phyloP scores from a whole-genome alignment of 2,329 filamentous ascomycete species.

The Rutstroemia sydowiana region DNA sequence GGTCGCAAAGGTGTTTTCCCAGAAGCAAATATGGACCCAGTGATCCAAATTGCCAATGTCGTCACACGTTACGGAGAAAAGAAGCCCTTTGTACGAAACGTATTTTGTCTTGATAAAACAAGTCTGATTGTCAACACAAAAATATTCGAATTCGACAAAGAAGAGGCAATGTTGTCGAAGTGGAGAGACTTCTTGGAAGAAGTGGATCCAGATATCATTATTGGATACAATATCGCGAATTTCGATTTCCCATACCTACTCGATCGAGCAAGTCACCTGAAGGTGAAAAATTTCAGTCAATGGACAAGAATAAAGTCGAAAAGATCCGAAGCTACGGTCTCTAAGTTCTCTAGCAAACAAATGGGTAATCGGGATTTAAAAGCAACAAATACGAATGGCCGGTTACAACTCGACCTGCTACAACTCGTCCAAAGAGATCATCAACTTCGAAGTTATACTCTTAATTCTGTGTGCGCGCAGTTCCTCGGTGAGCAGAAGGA shows the following conservation, averaged over 20 bases:
- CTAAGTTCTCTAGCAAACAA: constrained; percentile 94
- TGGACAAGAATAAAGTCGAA: constrained; percentile 74
- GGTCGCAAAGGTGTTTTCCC: constrained; percentile 97
- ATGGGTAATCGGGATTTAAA: constrained; percentile 96
- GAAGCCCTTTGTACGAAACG: constrained; percentile 92
- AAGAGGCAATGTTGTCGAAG: constrained; percentile 82
- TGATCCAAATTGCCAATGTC: constrained; percentile 96
- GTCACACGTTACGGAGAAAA: constrained; percentile 92
- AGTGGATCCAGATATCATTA: constrained; percentile 94
- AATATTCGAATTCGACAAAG: constrained; percentile 72
- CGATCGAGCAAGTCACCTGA: constrained; percentile 78
- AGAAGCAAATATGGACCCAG: constrained; percentile 81
- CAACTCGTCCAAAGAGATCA: constrained; percentile 92
- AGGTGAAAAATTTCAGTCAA: constrained; percentile 71
- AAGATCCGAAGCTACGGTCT: constrained; percentile 64
- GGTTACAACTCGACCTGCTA: constrained; percentile 87
- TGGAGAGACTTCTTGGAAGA: constrained; percentile 88
- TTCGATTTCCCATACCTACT: constrained; percentile 97
- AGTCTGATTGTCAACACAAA: constrained; percentile 93
- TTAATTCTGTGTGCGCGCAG: constrained; percentile 92
- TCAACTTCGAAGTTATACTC: constrained; percentile 89
- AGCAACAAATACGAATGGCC: constrained; percentile 86
- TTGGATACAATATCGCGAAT: constrained; percentile 97
- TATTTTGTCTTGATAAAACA: constrained; percentile 89
- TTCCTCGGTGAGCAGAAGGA: constrained; percentile 97